Base-by-base conservation (phyloP, 2,329 filamentous ascomycete genomes). In the Mycosphaerella arachidis region DNA sequence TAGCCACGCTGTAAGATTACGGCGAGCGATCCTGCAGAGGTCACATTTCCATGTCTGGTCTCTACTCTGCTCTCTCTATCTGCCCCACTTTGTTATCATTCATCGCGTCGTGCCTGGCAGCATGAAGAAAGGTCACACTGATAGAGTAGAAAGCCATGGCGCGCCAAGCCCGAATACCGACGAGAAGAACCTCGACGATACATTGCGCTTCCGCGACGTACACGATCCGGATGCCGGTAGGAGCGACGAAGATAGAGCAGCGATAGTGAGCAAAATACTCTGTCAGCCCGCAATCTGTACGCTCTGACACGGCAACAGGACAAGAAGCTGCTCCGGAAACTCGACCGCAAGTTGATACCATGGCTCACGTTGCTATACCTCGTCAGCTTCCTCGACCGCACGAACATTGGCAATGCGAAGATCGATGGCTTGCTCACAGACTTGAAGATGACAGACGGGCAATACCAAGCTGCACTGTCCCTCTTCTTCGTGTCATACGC, bases 401-500 rank as follows among this genome's bases (percentile, higher is more conserved):
- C 90, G 29, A 93, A 94, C 68, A 90, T 92, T 60, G 89, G 89
- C 53, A 94, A 81, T 75, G 91, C 83, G 7, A 84, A 84, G 69
- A 77, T 85, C 40, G 82, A 79, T 27, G 81, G 82, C 24, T 72
- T 85, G 3, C 71, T 79, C 57, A 67, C 78, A 9, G 85, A 88
- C 59, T 75, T 93, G 6, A 65, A 82, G 33, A 84, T 93, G 79
- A 81, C 81, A 0, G 50, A 53, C 51, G 80, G 82, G 2, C 75
- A 79, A 6, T 96, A 92, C 77, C 92, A 92, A 72, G 80, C 83
- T 24, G 84, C 86, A 0, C 79, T 96, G 7, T 90, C 89, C 35
- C 88, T 95, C 67, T 96, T 96, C 78, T 96, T 95, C 77, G 81
- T 95, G 53, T 91, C 89, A 0, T 96, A 96, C 72, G 82, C 89